A percentile compares a stretch with the other conserved stretches of the same genome.
phyloP scores from a whole-genome alignment of 352 stramenopile genomes.

The Phytopythium cucurbitacearum region DNA sequence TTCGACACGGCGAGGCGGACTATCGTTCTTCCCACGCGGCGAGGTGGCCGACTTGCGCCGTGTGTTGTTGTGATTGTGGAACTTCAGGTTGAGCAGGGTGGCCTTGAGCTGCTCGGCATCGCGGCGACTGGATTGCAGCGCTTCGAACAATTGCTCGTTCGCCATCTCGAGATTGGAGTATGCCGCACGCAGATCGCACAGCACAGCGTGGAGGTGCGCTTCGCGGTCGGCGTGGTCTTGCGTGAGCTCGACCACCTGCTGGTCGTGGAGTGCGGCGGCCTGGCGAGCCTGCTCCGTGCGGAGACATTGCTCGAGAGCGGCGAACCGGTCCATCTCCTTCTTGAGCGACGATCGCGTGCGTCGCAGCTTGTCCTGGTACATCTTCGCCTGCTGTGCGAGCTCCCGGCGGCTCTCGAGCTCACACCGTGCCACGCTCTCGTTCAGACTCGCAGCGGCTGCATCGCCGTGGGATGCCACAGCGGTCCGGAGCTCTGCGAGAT shows the following conservation, averaged over 20 bases:
- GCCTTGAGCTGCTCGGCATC: conserved; percentile 56
- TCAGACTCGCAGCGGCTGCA: conserved; percentile 26
- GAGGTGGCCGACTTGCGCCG: conserved; percentile 8
- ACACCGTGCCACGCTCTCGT: conserved; percentile 29
- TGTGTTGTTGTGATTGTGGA: background rate
- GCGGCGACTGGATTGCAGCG: conserved; percentile 25
- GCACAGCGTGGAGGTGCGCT: conserved; percentile 34
- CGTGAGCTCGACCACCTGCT: conserved; percentile 36
- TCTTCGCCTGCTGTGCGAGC: conserved; percentile 32
- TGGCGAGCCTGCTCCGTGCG: conserved; percentile 53
- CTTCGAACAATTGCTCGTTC: conserved; percentile 52
- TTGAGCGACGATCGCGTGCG: conserved; percentile 40
- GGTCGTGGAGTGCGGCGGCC: conserved; percentile 39
- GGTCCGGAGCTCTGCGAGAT: conserved; percentile 14
- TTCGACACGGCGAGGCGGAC: no score
- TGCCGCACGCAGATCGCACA: conserved; percentile 43
- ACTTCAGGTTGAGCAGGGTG: conserved; percentile 28
- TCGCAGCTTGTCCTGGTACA: conserved; percentile 50
- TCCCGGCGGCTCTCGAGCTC: conserved; percentile 26
- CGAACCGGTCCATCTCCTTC: conserved; percentile 64
- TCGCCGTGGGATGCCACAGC: conserved; percentile 29
- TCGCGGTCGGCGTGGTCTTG: conserved; percentile 38
- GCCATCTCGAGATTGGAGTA: conserved; percentile 43
- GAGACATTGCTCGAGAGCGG: conserved; percentile 56
- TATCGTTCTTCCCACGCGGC: no score